Conservation (phyloP, 495 filamentous ascomycete genomes). For the Trichoderma orchidacearum region DNA sequence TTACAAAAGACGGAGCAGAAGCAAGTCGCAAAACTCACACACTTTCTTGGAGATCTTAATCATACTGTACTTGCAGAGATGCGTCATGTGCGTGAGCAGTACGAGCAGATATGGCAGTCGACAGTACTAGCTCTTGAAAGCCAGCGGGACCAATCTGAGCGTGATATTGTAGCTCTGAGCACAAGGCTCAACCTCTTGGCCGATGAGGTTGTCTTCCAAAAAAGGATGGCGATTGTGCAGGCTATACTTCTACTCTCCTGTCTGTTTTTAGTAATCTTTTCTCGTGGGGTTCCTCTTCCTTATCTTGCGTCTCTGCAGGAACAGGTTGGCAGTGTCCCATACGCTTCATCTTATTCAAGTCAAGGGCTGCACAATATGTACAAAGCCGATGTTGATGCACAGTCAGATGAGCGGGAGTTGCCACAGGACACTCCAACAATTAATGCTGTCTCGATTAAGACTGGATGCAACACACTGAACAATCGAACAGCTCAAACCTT, state of each 20-base stretch:
- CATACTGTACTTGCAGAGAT: slow-evolving; percentile 77
- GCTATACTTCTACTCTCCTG: slow-evolving; percentile 76
- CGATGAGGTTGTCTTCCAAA: slow-evolving; percentile 92
- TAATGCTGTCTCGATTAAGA: neutral
- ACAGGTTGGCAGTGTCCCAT: neutral
- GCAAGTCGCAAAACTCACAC: slow-evolving; percentile 68
- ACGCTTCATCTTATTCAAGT: neutral
- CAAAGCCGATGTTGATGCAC: neutral
- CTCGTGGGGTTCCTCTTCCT: slow-evolving; percentile 14
- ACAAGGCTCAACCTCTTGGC: slow-evolving; percentile 73
- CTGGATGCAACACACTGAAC: neutral
- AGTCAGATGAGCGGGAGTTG: neutral
- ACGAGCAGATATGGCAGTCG: slow-evolving; percentile 92
- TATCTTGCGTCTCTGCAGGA: neutral
- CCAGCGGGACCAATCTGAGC: slow-evolving; percentile 65
- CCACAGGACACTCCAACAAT: neutral
- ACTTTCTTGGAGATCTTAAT: slow-evolving; percentile 74
- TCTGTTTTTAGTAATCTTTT: slow-evolving; percentile 77
- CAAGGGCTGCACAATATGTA: neutral
- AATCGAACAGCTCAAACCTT: neutral
- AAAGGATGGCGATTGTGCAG: slow-evolving; percentile 84
- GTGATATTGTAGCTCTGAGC: slow-evolving; percentile 71
- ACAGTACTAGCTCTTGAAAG: slow-evolving; percentile 85
- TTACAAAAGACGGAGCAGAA: slow-evolving; percentile 83
- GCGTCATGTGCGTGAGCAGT: slow-evolving; percentile 64